Percentiles rank a stretch among this genome's conserved stretches.
Evolutionary conservation across 345 rosid genomes (phyloP).

Genomic region (Boechera retrofracta): DNA sequence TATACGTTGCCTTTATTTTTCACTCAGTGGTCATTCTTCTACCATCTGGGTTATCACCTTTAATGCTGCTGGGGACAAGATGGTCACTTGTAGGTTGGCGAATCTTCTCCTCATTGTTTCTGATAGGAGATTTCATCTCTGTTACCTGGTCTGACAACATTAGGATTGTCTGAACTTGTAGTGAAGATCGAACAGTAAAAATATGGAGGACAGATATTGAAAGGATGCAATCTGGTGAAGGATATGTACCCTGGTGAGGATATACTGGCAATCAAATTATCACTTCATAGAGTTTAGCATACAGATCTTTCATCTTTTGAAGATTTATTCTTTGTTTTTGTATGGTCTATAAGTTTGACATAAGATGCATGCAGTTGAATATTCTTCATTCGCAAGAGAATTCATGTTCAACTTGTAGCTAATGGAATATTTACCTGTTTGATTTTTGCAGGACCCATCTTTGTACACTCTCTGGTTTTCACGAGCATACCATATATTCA

Average conservation of each 20-base stretch:
- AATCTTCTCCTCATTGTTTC: conserved; percentile 7
- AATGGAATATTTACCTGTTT: conserved; percentile 15
- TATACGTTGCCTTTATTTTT: conserved; percentile 27
- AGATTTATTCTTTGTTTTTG: neutral
- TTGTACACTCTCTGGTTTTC: conserved; percentile 85
- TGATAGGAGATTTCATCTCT: neutral
- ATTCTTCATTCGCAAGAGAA: neutral
- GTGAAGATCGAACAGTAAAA: conserved; percentile 92
- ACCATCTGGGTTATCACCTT: conserved; percentile 86
- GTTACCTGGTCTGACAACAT: conserved; percentile 22
- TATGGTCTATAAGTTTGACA: neutral
- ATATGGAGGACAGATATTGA: conserved; percentile 68
- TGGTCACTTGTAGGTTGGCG: conserved; percentile 88
- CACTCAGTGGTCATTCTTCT: conserved; percentile 83
- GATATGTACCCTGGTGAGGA: conserved; percentile 80
- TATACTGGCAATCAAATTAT: neutral
- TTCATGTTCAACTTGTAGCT: neutral
- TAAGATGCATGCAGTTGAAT: neutral
- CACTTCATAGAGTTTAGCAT: neutral
- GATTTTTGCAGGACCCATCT: conserved; percentile 72
- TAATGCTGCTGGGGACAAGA: conserved; percentile 76
- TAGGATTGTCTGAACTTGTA: conserved; percentile 48
- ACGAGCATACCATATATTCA: conserved; percentile 85
- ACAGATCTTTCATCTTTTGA: neutral
- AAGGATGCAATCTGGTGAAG: conserved; percentile 65